Conservation (phyloP, 768 basidiomycete genomes). For the Psilocybe azurescens region DNA sequence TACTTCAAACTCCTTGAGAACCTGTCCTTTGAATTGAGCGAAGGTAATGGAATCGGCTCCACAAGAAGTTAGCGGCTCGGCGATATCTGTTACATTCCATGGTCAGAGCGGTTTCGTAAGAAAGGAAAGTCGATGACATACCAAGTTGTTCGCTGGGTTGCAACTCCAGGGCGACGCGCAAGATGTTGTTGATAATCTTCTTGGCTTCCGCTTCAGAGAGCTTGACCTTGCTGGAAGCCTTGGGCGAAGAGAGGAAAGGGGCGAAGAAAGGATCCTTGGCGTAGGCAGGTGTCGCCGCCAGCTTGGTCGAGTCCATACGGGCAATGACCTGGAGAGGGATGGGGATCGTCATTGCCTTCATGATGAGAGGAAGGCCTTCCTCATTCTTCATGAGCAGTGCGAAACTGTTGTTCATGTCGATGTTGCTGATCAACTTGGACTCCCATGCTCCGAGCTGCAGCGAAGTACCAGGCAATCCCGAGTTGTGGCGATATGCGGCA, state of each 20-base stretch:
- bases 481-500: slow-evolving; percentile 30
- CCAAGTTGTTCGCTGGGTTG: slow-evolving; percentile 33
- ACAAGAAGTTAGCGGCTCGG: slow-evolving; percentile 32
- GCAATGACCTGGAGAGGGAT: slow-evolving; percentile 28
- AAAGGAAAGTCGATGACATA: slow-evolving; percentile 17
- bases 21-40: slow-evolving; percentile 36
- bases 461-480: slow-evolving; percentile 31
- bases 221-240: slow-evolving; percentile 11
- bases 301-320: slow-evolving; percentile 24
- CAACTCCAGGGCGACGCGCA: slow-evolving; percentile 33
- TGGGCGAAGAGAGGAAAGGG: slow-evolving; percentile 16
- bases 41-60: slow-evolving; percentile 41
- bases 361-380: slow-evolving; percentile 24
- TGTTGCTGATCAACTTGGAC: slow-evolving; percentile 26
- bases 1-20: slow-evolving; percentile 35
- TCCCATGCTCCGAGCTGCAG: slow-evolving; percentile 37
- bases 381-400: slow-evolving; percentile 25
- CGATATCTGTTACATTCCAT: slow-evolving; percentile 24
- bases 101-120: neutral
- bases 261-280: slow-evolving; percentile 30
- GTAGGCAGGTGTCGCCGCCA: slow-evolving; percentile 23
- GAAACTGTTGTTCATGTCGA: slow-evolving; percentile 27
- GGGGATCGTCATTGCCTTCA: slow-evolving; percentile 28
- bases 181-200: slow-evolving; percentile 24
- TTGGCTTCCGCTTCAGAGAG: slow-evolving; percentile 23